Evolutionary conservation across 31 red algal species (phyloP).

Genomic region (Bonnemaisonia californica): DNA sequence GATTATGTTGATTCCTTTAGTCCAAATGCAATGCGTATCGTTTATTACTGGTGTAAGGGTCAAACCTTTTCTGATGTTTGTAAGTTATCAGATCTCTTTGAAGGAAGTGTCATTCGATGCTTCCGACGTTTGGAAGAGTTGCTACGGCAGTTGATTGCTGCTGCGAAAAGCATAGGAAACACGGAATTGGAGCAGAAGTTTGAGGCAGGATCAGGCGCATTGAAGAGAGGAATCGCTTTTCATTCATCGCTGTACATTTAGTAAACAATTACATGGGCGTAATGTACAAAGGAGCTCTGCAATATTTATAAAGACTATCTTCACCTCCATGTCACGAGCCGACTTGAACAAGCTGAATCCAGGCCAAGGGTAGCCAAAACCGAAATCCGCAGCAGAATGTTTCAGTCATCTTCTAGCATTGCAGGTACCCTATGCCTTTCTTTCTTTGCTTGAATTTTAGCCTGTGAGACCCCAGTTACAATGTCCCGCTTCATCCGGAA

Average conservation of each 20-base stretch:
- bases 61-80: conserved; percentile 83
- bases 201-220: conserved; percentile 61
- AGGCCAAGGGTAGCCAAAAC: no score
- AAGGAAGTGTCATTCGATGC: conserved; percentile 98
- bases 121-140: conserved; percentile 98
- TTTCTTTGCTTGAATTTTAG: not conserved
- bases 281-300: no score
- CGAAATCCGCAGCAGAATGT: no score
- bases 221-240: conserved; percentile 96
- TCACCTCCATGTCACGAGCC: no score
- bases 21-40: conserved; percentile 81
- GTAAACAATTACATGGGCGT: no score
- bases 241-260: conserved; percentile 95
- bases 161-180: conserved; percentile 87
- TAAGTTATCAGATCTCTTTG: conserved; percentile 79
- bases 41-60: conserved; percentile 95
- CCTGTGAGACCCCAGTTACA: not conserved
- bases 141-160: conserved; percentile 87
- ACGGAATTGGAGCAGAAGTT: conserved; percentile 83
- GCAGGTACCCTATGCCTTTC: not conserved
- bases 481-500: not conserved
- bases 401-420: not conserved
- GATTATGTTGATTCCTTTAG: conserved; percentile 85
- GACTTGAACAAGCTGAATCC: no score
- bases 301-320: no score